These are phyloP conservation scores for Tolypocladium nubicola DNA, from an alignment of 2,329 filamentous ascomycete genomes.

Conservation along the genomic window DNA sequence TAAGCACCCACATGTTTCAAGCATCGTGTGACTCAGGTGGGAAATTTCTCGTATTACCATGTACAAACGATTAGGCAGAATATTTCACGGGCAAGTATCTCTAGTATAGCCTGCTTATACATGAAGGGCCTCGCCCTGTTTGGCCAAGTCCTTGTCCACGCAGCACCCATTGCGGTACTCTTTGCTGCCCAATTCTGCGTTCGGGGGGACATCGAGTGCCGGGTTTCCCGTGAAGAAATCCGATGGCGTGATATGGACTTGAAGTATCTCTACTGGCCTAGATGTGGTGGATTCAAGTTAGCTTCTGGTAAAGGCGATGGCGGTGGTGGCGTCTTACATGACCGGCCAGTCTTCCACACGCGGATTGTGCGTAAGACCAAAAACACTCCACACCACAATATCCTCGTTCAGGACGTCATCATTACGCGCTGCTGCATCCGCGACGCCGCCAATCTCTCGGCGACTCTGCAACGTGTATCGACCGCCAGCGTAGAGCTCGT, in stretches of 20 bases:
- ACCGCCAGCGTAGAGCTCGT: constrained; percentile 33
- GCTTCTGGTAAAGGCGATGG: neutral
- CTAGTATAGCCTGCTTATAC: neutral
- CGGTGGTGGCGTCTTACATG: constrained; percentile 32
- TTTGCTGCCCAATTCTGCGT: constrained; percentile 13
- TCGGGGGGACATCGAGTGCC: constrained; percentile 33
- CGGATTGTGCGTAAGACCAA: constrained; percentile 55
- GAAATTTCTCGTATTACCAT: neutral
- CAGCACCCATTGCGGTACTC: neutral
- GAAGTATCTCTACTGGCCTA: constrained; percentile 43
- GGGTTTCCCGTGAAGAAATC: constrained; percentile 39
- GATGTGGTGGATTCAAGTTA: neutral
- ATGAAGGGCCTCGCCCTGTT: neutral
- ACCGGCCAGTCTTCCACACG: constrained; percentile 59
- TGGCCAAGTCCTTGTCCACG: neutral
- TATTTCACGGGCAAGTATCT: neutral
- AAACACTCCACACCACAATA: constrained; percentile 46
- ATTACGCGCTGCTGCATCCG: constrained; percentile 25
- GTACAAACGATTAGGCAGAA: neutral
- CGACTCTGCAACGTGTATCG: constrained; percentile 34
- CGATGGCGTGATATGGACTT: constrained; percentile 32
- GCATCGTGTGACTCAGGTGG: neutral
- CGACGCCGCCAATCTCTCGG: constrained; percentile 21
- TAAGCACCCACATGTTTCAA: neutral
- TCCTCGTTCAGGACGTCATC: constrained; percentile 39